Evolutionary conservation across 148 eudicot genomes (phyloP).

Genomic region (Bassia scoparia): DNA sequence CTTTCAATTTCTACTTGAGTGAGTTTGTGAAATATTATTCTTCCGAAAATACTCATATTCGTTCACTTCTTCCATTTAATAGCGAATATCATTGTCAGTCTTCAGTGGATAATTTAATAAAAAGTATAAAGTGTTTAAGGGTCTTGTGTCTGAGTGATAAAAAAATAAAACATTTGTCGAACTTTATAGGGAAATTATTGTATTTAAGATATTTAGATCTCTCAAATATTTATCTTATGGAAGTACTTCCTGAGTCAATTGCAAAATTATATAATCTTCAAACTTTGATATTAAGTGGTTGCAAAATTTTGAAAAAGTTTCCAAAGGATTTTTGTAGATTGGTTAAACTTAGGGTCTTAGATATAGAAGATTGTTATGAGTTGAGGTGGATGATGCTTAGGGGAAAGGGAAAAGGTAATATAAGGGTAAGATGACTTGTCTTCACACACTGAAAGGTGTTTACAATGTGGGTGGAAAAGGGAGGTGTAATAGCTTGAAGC

Average conservation of each 20-base stretch:
- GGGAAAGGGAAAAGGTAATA: too few relatives aligned
- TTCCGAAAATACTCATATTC: not conserved
- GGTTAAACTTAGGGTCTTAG: not conserved
- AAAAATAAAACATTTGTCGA: not conserved
- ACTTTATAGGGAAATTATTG: not conserved
- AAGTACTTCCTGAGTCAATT: constrained; percentile 10
- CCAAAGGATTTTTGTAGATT: not conserved
- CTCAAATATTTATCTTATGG: not conserved
- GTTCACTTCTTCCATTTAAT: not conserved
- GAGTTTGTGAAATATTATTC: not conserved
- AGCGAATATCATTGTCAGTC: too few relatives aligned
- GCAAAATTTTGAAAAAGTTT: not conserved
- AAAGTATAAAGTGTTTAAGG: not conserved
- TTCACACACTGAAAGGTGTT: not conserved
- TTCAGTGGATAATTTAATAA: not conserved
- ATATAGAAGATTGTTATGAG: not conserved
- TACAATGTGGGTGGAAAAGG: constrained; percentile 12
- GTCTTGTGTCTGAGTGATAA: not conserved
- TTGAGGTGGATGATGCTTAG: constrained; percentile 20
- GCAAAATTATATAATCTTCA: constrained; percentile 13
- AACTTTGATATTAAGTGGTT: not conserved
- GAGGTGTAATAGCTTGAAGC: not conserved
- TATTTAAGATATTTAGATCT: constrained; percentile 12
- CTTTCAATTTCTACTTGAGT: not conserved
- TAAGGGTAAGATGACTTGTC: constrained; percentile 6